Percentiles rank a stretch among this genome's conserved stretches.
These are phyloP conservation scores for Podila epigama DNA, from an alignment of 192 early-diverging fungal species.

Conservation along the genomic window DNA sequence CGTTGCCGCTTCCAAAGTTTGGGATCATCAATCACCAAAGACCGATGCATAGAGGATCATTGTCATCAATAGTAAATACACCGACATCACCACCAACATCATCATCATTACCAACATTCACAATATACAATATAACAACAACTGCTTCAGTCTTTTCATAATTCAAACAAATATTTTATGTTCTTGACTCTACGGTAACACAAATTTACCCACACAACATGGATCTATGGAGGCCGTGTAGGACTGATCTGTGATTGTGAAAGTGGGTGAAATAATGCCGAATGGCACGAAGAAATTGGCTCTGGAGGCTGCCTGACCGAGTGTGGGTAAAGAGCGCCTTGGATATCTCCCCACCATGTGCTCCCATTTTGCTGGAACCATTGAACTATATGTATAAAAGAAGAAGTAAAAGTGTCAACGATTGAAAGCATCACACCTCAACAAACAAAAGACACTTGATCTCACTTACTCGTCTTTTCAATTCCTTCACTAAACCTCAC, in stretches of 20 bases:
- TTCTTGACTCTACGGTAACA: not conserved
- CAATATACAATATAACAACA: not conserved
- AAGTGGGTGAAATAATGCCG: not conserved
- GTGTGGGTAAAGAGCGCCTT: conserved; percentile 63
- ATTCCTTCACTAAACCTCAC: conserved; percentile 71
- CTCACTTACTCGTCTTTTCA: conserved; percentile 66
- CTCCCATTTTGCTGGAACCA: conserved; percentile 61
- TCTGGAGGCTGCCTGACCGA: conserved; percentile 43
- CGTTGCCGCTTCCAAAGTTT: conserved; percentile 52
- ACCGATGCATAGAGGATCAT: not conserved
- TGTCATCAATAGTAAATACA: too few relatives aligned
- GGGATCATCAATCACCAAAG: conserved; percentile 14
- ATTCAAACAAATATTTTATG: not conserved
- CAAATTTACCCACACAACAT: not conserved
- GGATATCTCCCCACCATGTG: conserved; percentile 69
- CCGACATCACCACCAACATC: not conserved
- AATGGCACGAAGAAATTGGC: not conserved
- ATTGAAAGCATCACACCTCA: not conserved
- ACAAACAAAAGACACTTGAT: not conserved
- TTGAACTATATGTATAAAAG: conserved; percentile 47
- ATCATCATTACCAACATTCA: not conserved
- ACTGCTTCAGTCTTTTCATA: not conserved
- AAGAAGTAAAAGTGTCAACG: not conserved
- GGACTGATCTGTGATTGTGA: not conserved
- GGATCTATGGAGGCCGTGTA: not conserved